Base-by-base conservation (phyloP, 495 filamentous ascomycete species). In the Cudoniella acicularis region DNA sequence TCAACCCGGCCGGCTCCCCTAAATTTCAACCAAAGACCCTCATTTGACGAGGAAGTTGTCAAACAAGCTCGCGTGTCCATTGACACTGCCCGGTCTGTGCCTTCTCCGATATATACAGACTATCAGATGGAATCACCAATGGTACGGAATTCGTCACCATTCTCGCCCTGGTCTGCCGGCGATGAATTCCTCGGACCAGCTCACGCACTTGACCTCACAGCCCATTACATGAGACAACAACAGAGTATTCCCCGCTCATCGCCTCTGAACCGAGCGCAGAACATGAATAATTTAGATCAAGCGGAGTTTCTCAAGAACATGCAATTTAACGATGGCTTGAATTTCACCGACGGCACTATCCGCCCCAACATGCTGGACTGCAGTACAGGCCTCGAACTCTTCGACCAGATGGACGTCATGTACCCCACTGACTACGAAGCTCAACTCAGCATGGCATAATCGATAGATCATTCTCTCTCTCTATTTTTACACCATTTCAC, bases 301-400 rank as follows among this genome's bases (percentile, higher is more conserved):
- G 24, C 50, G 30, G 36, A 50, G 16, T 10, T 60, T 9, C 20
- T 61, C 23, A 61, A 65, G 41, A 27, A 54, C 3, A 59, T 61
- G 59, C 58, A 65, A 40, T 16, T 59, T 20, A 57, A 40, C 16
- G 59, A 62, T 43, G 52, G 56, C 8, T 3, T 66, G 49, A 64
- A 57, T 23, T 63, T 59, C 22, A 49, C 52, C 0, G 60, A 63
- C 0, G 57, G 57, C 11, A 67, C 64, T 0, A 67, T 67, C 55
- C 36, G 57, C 22, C 64, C 64, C 10, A 45, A 27, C 8, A 67
- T 67, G 57, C 45, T 67, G 46, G 64, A 67, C 48, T 64, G 57
- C 45, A 61, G 20, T 41, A 62, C 36, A 0, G 47, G 52, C 1
- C 51, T 52, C 13, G 60, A 60, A 23, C 41, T 63, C 8, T 21